Base-by-base conservation (phyloP, 2,329 filamentous ascomycete genomes). In the Dactylonectria estremocensis region DNA sequence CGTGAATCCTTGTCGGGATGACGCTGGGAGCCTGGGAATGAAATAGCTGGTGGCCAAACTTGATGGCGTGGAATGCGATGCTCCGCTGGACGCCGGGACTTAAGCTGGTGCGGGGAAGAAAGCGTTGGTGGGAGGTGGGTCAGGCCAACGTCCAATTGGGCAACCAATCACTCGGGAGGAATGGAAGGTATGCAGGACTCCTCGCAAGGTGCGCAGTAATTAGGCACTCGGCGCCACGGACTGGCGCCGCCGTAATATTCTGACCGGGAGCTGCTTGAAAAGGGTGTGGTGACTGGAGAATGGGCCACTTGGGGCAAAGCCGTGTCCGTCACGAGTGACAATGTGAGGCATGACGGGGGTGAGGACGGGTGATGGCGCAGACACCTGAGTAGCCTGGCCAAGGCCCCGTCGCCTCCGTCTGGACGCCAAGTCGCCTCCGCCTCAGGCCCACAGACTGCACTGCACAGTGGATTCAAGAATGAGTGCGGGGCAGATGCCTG, bases 1-100 rank as follows among this genome's bases (percentile, higher is more conserved):
- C 74, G 74, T 61, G 61, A 67, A 69, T 66, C 70, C 56, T 45
- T 61, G 70, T 61, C 35, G 14, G 45, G 49, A 61, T 60, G 55
- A 33, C 54, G 33, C 52, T n/a, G 46, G 45, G 56, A 28, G 24
- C 28, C 52, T n/a, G 46, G 45, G 56, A 28, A 31, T 33, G 45
- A 54, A 18, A 16, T 22, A 10, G 52, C 31, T 52, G 35, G 40
- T 35, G 24, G 31, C 40, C 35, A 14, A 54, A 58, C 24, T 48
- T 74, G 69, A 72, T 73, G 69, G 71, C 71, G 28, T 52, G 28
- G 28, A 33, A 50, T 24, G 16, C 24, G 48, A 28, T 9, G 14
- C n/a, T 43, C 24, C 24, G 40, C 37, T 40, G 7, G 24, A 28
- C 4, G 4, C 24, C 24, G 24, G 16, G 40, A 43, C 40, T 43